These are phyloP conservation scores for Trichoderma hamatum DNA, from an alignment of 2,329 filamentous ascomycete genomes.

Conservation along the genomic window DNA sequence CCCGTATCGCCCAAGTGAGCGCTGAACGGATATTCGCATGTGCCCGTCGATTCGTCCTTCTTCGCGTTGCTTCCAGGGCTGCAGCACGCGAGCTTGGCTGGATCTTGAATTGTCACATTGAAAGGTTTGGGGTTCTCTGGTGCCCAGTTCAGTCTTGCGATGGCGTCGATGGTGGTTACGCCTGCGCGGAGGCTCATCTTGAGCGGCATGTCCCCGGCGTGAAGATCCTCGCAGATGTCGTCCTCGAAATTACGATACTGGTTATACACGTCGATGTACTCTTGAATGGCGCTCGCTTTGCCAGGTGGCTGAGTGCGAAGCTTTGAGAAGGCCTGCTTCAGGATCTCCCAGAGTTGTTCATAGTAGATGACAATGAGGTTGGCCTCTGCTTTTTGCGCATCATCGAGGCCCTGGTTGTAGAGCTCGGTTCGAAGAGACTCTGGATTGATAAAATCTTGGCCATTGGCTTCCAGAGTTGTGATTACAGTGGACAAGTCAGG, in stretches of 20 bases:
- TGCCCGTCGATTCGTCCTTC: constrained; percentile 27
- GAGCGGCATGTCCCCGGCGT: constrained; percentile 38
- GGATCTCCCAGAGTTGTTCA: constrained; percentile 37
- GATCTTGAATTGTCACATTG: constrained; percentile 43
- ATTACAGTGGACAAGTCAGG: constrained; percentile 42
- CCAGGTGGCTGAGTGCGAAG: constrained; percentile 25
- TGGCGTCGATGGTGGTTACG: constrained; percentile 34
- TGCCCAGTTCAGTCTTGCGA: constrained; percentile 39
- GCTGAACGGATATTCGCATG: constrained; percentile 39
- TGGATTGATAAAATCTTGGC: constrained; percentile 37
- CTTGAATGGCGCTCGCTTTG: constrained; percentile 35
- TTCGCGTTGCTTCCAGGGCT: constrained; percentile 34
- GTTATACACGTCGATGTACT: constrained; percentile 41
- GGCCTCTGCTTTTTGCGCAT: constrained; percentile 30
- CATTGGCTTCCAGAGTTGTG: constrained; percentile 38
- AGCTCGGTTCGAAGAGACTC: constrained; percentile 36
- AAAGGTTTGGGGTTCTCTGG: constrained; percentile 34
- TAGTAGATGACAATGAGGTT: constrained; percentile 37
- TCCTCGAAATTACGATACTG: constrained; percentile 36
- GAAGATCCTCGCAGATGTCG: constrained; percentile 43
- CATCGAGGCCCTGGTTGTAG: constrained; percentile 33
- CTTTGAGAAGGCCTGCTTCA: constrained; percentile 40
- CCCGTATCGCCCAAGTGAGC: constrained; percentile 38
- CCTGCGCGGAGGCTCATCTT: constrained; percentile 41
- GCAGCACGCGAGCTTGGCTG: constrained; percentile 41